Evolutionary conservation across 1,284 basidiomycete species (phyloP), one percentile per base, ranked within the genome.

Genomic region (Xanthoconium separans): DNA sequence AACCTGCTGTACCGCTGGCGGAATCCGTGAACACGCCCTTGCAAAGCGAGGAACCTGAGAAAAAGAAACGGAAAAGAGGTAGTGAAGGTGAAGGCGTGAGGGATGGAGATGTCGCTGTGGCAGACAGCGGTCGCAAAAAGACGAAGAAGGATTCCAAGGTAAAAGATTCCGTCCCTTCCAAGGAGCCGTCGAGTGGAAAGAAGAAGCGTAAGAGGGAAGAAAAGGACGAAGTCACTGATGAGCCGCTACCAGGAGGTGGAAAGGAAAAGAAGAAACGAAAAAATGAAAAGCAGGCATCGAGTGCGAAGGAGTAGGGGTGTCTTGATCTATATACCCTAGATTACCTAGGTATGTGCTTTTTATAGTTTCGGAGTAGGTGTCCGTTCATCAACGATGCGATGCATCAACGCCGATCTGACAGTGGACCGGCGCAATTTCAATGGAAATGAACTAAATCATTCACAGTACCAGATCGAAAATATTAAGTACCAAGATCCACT

Each of bases 221-320:
- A 37, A 53, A 46, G 34, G 52, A 31, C 4, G 36, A 2, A 18
- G 2, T 12, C 2, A 20, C 30, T 2, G 51, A 50, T 18, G 48
- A 7, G 16, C 12, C 31, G 9, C 27, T 42, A 47, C 34, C 56
- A 47, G 67, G 65, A 50, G 65, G 57, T 31, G 57, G 55, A 20
- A 51, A 54, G 34, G 50, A 61, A 47, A 59, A 59, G 42, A 70
- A 68, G 58, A 73, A 69, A 56, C 60, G 55, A 40, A 68, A 57
- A 51, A 49, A 47, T 11, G 57, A 56, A 37, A 55, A 57, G 31
- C 52, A 54, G 13, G 24, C 15, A 20, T 34, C 39, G 15, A 34
- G 30, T 24, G 44, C 33, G 1, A 54, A 50, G 27, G 52, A 43
- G 41, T 58, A 59, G 42, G 16, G n/a, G 22, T 40, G 39, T 46